A percentile compares a stretch with the other conserved stretches of the same genome.
Evolutionary conservation across 2,329 filamentous ascomycete species (phyloP).

Genomic region (Aspergillus fructus): DNA sequence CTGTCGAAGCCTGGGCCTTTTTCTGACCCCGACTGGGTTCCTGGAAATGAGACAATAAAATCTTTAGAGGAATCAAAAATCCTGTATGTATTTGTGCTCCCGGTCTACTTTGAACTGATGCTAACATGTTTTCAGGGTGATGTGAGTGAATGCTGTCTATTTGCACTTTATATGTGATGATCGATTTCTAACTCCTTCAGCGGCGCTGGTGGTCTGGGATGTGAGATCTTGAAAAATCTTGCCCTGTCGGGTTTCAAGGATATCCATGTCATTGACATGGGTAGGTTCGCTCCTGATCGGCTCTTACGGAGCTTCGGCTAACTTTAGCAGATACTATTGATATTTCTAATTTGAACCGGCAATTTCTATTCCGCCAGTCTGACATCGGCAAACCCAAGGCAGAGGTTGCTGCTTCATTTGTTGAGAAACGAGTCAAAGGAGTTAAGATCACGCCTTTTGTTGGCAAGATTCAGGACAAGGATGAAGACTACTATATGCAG

Average conservation of each 20-base stretch:
- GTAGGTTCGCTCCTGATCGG: conserved; percentile 45
- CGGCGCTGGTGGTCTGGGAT: conserved; percentile 89
- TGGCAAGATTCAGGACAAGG: conserved; percentile 93
- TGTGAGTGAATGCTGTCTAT: conserved; percentile 39
- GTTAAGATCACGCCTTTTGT: conserved; percentile 94
- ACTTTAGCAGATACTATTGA: conserved; percentile 82
- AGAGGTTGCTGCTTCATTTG: conserved; percentile 86
- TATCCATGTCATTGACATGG: conserved; percentile 99
- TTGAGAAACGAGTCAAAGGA: conserved; percentile 83
- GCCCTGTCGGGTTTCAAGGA: conserved; percentile 94
- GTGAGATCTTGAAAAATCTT: conserved; percentile 94
- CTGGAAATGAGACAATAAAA: conserved; percentile 52
- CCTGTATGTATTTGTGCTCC: conserved; percentile 54
- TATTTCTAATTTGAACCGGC: conserved; percentile 94
- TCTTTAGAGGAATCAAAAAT: conserved; percentile 71
- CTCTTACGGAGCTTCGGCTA: conserved; percentile 4
- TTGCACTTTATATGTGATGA: conserved; percentile 25
- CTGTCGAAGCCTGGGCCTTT: conserved; percentile 76
- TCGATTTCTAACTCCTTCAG: conserved; percentile 48
- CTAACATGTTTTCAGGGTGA: conserved; percentile 47
- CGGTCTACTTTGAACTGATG: background rate
- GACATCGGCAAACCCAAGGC: conserved; percentile 95
- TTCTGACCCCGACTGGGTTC: conserved; percentile 64
- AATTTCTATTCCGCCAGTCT: conserved; percentile 88
- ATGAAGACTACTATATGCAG: conserved; percentile 94